Evolutionary conservation across 2,329 filamentous ascomycete species (phyloP).

Genomic region (Lachnum nothofagi): DNA sequence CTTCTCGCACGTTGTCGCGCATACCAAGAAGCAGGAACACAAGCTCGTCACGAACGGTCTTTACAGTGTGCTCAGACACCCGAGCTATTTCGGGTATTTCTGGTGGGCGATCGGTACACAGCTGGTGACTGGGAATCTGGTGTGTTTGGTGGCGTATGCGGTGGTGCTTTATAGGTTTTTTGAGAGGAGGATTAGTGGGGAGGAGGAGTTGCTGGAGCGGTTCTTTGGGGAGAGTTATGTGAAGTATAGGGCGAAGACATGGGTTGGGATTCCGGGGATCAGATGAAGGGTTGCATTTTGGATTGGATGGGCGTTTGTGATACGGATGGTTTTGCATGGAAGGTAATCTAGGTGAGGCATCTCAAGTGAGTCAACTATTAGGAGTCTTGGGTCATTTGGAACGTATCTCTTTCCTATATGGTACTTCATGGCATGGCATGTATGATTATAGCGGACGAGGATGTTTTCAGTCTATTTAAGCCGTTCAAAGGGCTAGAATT

Average conservation of each 20-base stretch:
- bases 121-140: conserved; percentile 75
- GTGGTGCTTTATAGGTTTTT: conserved; percentile 85
- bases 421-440: no score
- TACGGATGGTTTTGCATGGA: no score
- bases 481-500: no score
- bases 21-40: conserved; percentile 62
- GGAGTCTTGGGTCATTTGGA: no score
- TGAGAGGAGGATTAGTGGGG: conserved; percentile 63
- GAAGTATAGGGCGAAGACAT: conserved; percentile 64
- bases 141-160: conserved; percentile 72
- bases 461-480: no score
- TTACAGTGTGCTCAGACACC: conserved; percentile 73
- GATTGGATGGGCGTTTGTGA: no score
- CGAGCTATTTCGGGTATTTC: conserved; percentile 96
- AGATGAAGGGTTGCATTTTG: conserved; percentile 14
- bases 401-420: no score
- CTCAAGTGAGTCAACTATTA: no score
- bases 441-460: no score
- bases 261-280: conserved; percentile 78
- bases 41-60: conserved; percentile 77
- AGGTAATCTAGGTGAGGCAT: no score
- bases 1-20: conserved; percentile 86
- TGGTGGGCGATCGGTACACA: conserved; percentile 98
- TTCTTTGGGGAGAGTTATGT: conserved; percentile 86
- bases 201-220: conserved; percentile 69